Evolutionary conservation across 441 rosid genomes (phyloP), one percentile per base, ranked within the genome.

Genomic region (Pelargonium myrrhifolium): DNA sequence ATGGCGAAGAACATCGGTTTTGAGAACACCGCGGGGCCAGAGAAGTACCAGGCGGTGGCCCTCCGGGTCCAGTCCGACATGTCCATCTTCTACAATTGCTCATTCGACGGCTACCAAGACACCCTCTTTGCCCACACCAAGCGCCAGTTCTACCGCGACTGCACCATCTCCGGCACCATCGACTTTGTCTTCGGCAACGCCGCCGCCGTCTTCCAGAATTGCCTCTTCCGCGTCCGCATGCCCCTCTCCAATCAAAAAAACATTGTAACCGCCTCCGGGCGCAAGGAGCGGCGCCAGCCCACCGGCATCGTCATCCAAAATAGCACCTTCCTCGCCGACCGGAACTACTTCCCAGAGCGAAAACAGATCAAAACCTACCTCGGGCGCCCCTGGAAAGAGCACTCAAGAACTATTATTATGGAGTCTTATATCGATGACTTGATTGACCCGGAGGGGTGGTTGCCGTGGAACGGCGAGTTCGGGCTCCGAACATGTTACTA

Each of bases 21-120:
- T 62, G 87, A 80, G 67, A 85, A 85, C 76, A 64, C 75, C 5
- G 85, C 89, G 0, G 87, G 87, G 1, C 81, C 82, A 0, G 69
- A 68, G 35, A 81, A 80, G 58, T 83, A 78, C 79, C 89, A 83
- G 39, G 87, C 87, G 1, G 90, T 86, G 28, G 90, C 86, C 42
- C 69, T 86, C 1, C 76, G 87, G 6, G 76, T 85, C 28, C 68
- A 80, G 7, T 74, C 90, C 37, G 86, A 85, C 58, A 67, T 75
- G 65, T 83, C 89, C 2, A 81, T 82, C 31, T 85, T 77, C 69
- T 85, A 78, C 72, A 15, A 67, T 37, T 85, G 89, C 77, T 77
- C 83, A 68, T 80, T 85, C 39, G 69, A 81, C 6, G 82, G 78
- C 37, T 83, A 81, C 61, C 87, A 83, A 42, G 82, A 83, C 77